phyloP scores from a whole-genome alignment of 2,329 filamentous ascomycete genomes.

The Furcasterigmium sp. region DNA sequence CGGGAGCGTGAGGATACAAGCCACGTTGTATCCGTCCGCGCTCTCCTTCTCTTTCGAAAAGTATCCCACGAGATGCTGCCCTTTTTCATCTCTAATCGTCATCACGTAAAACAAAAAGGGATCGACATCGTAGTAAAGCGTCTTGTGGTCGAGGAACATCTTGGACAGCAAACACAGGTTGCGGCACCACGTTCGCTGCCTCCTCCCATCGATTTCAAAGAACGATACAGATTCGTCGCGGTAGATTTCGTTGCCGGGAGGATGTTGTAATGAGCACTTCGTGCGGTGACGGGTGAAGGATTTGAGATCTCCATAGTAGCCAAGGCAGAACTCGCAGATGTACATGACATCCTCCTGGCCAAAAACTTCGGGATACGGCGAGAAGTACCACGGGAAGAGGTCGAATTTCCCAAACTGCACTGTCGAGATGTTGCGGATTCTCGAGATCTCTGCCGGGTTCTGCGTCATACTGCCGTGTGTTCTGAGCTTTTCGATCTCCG shows the following conservation, averaged over 20 bases:
- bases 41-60: slow-evolving; percentile 99
- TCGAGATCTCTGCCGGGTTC: slow-evolving; percentile 92
- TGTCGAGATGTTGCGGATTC: slow-evolving; percentile 89
- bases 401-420: slow-evolving; percentile 92
- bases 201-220: slow-evolving; percentile 92
- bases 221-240: slow-evolving; percentile 91
- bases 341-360: slow-evolving; percentile 85
- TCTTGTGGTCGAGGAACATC: slow-evolving; percentile 96
- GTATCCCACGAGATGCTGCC: slow-evolving; percentile 96
- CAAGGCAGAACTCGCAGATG: slow-evolving; percentile 95
- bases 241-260: slow-evolving; percentile 97
- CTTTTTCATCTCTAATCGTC: slow-evolving; percentile 82
- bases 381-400: slow-evolving; percentile 98
- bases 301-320: slow-evolving; percentile 79
- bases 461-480: slow-evolving; percentile 98
- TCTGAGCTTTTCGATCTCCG: slow-evolving; percentile 93
- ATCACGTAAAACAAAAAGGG: slow-evolving; percentile 99
- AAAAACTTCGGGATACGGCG: slow-evolving; percentile 87
- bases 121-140: slow-evolving; percentile 98
- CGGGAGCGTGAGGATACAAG: slow-evolving; percentile 92
- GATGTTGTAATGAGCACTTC: slow-evolving; percentile 89
- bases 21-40: slow-evolving; percentile 94
- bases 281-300: slow-evolving; percentile 79
- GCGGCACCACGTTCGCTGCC: slow-evolving; percentile 93
- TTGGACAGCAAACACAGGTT: slow-evolving; percentile 94